Conservation (phyloP, 371 early-diverging fungal species). For the Mucor saturninus region DNA sequence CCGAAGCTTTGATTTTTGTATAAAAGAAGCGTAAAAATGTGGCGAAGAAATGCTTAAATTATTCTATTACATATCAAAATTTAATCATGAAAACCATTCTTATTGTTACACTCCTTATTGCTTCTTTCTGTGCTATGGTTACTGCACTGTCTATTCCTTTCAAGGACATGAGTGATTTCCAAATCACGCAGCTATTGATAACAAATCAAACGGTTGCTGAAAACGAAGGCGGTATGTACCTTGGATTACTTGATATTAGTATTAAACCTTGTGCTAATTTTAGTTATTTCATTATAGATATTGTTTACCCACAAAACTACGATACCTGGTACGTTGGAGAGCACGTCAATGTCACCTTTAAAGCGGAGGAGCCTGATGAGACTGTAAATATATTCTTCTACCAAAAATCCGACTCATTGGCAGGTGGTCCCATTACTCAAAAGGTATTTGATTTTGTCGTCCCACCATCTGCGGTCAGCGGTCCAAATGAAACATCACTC, state of each 20-base stretch:
- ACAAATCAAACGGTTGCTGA: background rate
- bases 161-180: background rate
- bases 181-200: constrained; percentile 4
- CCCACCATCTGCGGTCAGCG: constrained; percentile 23
- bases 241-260: background rate
- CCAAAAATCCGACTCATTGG: background rate
- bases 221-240: constrained; percentile 10
- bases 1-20: background rate
- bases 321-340: constrained; percentile 45
- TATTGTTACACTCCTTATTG: background rate
- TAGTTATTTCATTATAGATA: constrained; percentile 12
- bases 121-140: background rate
- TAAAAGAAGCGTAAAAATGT: background rate
- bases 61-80: background rate
- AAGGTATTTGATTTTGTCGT: constrained; percentile 34
- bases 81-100: constrained; percentile 6
- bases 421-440: constrained; percentile 27
- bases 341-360: constrained; percentile 32
- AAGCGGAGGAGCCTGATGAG: constrained; percentile 8
- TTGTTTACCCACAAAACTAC: constrained; percentile 33
- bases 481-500: constrained; percentile 25
- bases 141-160: constrained; percentile 5
- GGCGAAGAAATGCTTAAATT: background rate
- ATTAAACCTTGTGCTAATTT: background rate
- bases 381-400: constrained; percentile 41